Percentiles rank a stretch among this genome's conserved stretches.
Evolutionary conservation across 371 early-diverging fungal species (phyloP).

Genomic region (Parasitella parasitica): DNA sequence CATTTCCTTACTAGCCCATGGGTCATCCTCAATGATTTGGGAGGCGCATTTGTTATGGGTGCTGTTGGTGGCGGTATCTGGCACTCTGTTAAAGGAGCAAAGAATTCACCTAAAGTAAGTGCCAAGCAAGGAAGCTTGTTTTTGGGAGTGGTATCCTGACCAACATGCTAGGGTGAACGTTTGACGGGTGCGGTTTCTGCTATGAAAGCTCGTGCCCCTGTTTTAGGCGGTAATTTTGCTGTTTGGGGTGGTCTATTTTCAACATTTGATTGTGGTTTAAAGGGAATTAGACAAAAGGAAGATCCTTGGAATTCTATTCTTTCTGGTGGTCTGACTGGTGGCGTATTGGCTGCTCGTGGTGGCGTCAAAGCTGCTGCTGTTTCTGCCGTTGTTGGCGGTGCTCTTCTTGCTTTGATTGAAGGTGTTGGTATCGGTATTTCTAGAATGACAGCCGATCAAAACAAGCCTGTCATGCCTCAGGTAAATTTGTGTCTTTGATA

Average conservation of each 20-base stretch:
- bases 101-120: slow-evolving; percentile 90
- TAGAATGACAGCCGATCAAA: slow-evolving; percentile 57
- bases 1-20: slow-evolving; percentile 73
- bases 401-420: slow-evolving; percentile 92
- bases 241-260: slow-evolving; percentile 98
- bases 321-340: slow-evolving; percentile 93
- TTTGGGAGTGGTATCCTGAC: neutral
- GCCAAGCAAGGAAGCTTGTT: neutral
- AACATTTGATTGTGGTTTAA: slow-evolving; percentile 93
- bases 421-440: slow-evolving; percentile 85
- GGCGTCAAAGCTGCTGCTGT: slow-evolving; percentile 84
- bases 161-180: slow-evolving; percentile 74
- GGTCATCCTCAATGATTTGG: slow-evolving; percentile 94
- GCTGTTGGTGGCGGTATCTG: slow-evolving; percentile 94
- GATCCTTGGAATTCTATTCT: slow-evolving; percentile 95
- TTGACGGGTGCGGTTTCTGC: slow-evolving; percentile 83
- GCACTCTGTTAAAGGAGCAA: slow-evolving; percentile 96
- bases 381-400: slow-evolving; percentile 90
- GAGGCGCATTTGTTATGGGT: slow-evolving; percentile 97
- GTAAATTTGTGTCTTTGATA: slow-evolving; percentile 21
- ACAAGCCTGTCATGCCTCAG: slow-evolving; percentile 62
- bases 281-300: slow-evolving; percentile 91
- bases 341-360: slow-evolving; percentile 88
- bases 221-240: slow-evolving; percentile 96
- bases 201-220: slow-evolving; percentile 93